Evolutionary conservation across 768 basidiomycete genomes (phyloP), one percentile per base, ranked within the genome.

Genomic region (Trametopsis cervina): DNA sequence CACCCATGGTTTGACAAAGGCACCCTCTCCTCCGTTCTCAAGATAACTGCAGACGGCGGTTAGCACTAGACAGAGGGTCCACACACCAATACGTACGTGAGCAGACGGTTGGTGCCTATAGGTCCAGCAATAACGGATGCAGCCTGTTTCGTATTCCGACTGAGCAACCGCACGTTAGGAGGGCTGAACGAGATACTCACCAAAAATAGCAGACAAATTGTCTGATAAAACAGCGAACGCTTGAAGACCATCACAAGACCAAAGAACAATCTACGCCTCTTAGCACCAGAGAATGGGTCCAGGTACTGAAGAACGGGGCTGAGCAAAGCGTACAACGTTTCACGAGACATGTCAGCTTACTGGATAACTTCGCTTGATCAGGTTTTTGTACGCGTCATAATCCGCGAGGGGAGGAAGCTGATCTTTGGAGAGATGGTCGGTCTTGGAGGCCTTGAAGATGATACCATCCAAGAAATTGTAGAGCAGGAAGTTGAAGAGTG

Each of bases 1-100:
- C 10, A 78, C 66, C 68, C 76, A 75, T 0, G 77, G 76, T 17
- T 65, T 63, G 45, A 74, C 50, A 4, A 57, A 53, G 5, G 69
- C 61, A 22, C 55, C 63, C 43, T 69, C 54, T 3, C 70, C 71
- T 17, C 59, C 57, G 15, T 51, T 63, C 52, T 75, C 71, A 18
- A 73, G 56, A 54, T 72, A 68, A 47, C 56, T 59, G 37, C 20
- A 12, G 4, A 29, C n/a, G n/a, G 21, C 26, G 2, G 17, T 53
- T 43, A 26, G 22, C 10, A 42, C 11, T 15, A 20, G 5, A 5
- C 22, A 2, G 17, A 24, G 25, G 54, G 2, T 5, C 47, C 52
- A 55, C 56, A 9, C 10, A 25, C 2, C 23, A 10, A 21, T 2
- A 36, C 61, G 40, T 59, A 69, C 69, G 26, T 50, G n/a, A 73